These are phyloP conservation scores for Parachaetomium inaequale DNA, from an alignment of 495 filamentous ascomycete genomes.

Conservation along the genomic window DNA sequence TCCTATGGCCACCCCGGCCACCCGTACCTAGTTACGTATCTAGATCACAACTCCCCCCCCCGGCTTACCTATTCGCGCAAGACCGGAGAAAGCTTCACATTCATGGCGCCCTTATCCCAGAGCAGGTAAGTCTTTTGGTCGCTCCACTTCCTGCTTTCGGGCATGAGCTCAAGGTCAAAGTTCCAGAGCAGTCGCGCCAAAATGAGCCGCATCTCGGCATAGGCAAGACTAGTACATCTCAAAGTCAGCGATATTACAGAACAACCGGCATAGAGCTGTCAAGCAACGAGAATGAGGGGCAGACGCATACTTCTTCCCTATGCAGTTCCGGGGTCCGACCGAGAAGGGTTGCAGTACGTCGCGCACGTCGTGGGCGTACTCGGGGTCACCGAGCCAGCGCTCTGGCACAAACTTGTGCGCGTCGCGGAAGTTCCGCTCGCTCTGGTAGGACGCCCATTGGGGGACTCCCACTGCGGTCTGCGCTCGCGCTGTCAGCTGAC, in stretches of 20 bases:
- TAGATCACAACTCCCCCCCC: no score
- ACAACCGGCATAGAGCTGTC: no score
- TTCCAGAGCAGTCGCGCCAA: slow-evolving; percentile 46
- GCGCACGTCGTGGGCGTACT: slow-evolving; percentile 42
- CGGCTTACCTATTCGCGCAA: neutral
- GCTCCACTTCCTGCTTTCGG: slow-evolving; percentile 37
- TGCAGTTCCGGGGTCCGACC: slow-evolving; percentile 41
- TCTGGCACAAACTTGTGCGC: slow-evolving; percentile 48
- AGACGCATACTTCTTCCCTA: slow-evolving; percentile 37
- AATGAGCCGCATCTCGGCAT: slow-evolving; percentile 43
- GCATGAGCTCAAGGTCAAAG: slow-evolving; percentile 46
- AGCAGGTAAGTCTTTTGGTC: slow-evolving; percentile 30
- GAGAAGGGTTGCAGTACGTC: slow-evolving; percentile 43
- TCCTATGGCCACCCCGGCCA: no score
- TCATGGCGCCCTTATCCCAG: slow-evolving; percentile 36
- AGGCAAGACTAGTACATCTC: slow-evolving; percentile 18
- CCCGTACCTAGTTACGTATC: no score
- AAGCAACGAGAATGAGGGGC: no score
- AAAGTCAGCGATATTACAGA: neutral
- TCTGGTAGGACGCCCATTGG: slow-evolving; percentile 41
- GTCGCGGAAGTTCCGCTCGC: slow-evolving; percentile 41
- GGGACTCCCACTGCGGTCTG: slow-evolving; percentile 1
- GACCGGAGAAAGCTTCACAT: slow-evolving; percentile 26
- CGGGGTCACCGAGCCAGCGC: slow-evolving; percentile 43
- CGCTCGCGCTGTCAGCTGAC: neutral